phyloP scores from a whole-genome alignment of 1,284 basidiomycete species.

The Mycosarcoma mackinlayi region DNA sequence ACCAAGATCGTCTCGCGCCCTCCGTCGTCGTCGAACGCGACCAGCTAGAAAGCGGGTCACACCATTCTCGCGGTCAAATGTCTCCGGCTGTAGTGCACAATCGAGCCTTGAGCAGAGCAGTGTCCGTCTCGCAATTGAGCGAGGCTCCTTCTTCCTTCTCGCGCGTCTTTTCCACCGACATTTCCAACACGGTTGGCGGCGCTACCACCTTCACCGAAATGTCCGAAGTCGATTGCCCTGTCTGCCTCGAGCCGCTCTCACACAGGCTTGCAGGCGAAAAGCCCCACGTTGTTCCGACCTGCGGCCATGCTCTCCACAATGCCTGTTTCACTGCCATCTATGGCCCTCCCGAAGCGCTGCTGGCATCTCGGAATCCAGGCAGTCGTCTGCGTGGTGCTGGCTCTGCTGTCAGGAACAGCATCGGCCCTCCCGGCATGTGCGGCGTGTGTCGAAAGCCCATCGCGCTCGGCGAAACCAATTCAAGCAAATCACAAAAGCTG shows the following conservation, averaged over 20 bases:
- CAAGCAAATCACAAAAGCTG: conserved; percentile 71
- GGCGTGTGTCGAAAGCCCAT: conserved; percentile 95
- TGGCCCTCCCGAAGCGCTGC: conserved; percentile 79
- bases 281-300: conserved; percentile 93
- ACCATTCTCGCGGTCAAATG: conserved; percentile 16
- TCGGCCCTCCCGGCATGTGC: conserved; percentile 81
- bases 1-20: conserved; percentile 23
- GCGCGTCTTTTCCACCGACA: conserved; percentile 26
- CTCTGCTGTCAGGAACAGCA: conserved; percentile 70
- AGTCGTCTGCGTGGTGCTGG: conserved; percentile 35
- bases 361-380: conserved; percentile 39
- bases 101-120: conserved; percentile 12
- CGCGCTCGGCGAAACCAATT: conserved; percentile 82
- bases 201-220: conserved; percentile 74
- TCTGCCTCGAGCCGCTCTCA: conserved; percentile 87
- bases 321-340: conserved; percentile 96
- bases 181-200: conserved; percentile 28
- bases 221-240: conserved; percentile 86
- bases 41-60: conserved; percentile 13
- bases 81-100: conserved; percentile 2
- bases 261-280: conserved; percentile 89
- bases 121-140: conserved; percentile 31
- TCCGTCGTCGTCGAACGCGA: conserved; percentile 11
- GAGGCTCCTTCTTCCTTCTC: conserved; percentile 27
- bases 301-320: conserved; percentile 95